Conservation (phyloP, 306 rosid genomes). For the Dalbergia cochinchinensis region DNA sequence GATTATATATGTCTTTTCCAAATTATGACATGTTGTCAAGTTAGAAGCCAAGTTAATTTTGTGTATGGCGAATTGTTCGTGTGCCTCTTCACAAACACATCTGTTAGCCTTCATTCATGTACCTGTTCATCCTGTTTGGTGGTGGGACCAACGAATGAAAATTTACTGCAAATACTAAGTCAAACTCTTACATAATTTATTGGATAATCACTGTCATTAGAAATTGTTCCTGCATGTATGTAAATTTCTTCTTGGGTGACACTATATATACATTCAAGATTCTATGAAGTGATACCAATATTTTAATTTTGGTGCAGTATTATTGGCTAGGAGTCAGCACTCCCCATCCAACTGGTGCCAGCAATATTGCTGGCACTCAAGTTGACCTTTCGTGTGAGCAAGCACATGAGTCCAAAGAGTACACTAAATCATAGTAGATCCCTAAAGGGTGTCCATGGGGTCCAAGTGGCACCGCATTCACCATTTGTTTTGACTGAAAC, state of each 20-base stretch:
- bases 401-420: conserved; percentile 61
- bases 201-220: conserved; percentile 2
- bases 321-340: conserved; percentile 46
- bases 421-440: conserved; percentile 54
- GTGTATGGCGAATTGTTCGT: background rate
- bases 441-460: conserved; percentile 85
- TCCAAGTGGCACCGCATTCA: conserved; percentile 68
- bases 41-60: conserved; percentile 14
- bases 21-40: background rate
- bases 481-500: conserved; percentile 65
- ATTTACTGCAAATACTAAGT: conserved; percentile 5
- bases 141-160: background rate
- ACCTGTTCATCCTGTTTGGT: background rate
- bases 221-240: conserved; percentile 4
- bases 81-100: background rate
- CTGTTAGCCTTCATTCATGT: background rate
- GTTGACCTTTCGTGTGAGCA: conserved; percentile 40
- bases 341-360: conserved; percentile 61
- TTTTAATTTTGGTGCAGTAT: conserved; percentile 47
- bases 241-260: conserved; percentile 9
- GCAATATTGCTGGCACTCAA: conserved; percentile 80
- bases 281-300: conserved; percentile 26
- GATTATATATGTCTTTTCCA: background rate
- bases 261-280: background rate
- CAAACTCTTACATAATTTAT: conserved; percentile 15